Base-by-base conservation (phyloP, 2,329 filamentous ascomycete species). In the Taxawa tesnikishii region DNA sequence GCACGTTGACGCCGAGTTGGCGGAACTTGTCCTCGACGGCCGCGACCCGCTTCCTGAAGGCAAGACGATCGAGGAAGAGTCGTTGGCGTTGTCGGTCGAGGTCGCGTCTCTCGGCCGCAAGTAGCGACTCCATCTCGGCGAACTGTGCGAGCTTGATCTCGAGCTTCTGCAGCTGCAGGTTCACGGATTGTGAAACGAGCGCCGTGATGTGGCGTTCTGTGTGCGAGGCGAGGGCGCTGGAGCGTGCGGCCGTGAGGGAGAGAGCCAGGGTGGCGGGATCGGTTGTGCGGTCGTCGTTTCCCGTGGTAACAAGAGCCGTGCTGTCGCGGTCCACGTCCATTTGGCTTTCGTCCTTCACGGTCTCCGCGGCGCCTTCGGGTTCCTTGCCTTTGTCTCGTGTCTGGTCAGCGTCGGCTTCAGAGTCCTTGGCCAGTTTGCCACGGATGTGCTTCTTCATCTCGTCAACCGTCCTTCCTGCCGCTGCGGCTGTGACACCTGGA, bases 171-270 rank as follows among this genome's bases (percentile, higher is more conserved):
- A 96, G 67, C n/a, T 83, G 88, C 9, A 93, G 70, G 52, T 98
- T 98, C 32, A 94, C 83, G 0, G 85, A 84, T 5, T 85, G 81
- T 3, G 85, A 88, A 7, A 98, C 83, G 28, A 96, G 74, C 11
- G 85, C 81, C 13, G 87, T 93, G 74, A 96, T 90, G 58, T 94
- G 85, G 36, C 92, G 82, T 58, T 98, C 90, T 56, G 96, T 88
- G 46, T 96, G 85, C 3, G 88, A 94, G 16, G 88, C 87, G 19
- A 98, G 75, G 3, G 80, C 90, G 6, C 82, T 80, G 2, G 87
- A 75, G 38, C 90, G 82, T 2, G 83, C 85, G 9, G 87, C 87
- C 40, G 88, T 80, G 6, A 87, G 73, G 12, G 83, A 85, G 30
- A 98, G 70, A 2, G 87, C 84, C 35, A 94, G 78, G 17, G 78